A percentile compares a stretch with the other conserved stretches of the same genome.
Conservation (phyloP, 208 protist genomes). For the Naegleria gruberi region DNA sequence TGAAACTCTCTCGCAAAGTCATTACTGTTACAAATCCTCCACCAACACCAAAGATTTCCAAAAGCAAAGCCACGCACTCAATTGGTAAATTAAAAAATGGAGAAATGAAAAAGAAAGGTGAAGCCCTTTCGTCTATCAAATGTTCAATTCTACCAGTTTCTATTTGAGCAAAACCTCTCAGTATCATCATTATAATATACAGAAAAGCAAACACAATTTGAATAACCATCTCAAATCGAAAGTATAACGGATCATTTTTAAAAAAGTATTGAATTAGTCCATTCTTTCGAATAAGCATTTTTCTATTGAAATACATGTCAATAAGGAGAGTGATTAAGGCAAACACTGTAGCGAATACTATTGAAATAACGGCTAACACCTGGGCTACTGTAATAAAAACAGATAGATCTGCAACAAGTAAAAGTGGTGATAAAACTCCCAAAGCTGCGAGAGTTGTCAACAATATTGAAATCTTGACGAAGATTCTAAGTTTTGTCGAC, state of each 20-base stretch:
- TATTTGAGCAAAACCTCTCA: neutral
- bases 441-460: no score
- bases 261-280: neutral
- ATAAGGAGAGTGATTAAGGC: neutral
- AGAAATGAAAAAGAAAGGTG: neutral
- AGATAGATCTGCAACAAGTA: no score
- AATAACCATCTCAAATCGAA: neutral
- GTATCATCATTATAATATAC: neutral
- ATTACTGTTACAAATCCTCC: neutral
- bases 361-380: no score
- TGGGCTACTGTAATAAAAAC: no score
- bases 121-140: neutral
- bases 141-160: neutral
- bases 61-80: neutral
- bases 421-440: no score
- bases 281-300: neutral
- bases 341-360: no score
- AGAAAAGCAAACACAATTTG: neutral
- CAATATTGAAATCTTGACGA: no score
- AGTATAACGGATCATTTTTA: neutral
- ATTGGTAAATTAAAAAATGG: neutral
- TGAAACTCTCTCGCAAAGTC: neutral
- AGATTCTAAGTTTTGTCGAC: no score
- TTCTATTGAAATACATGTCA: neutral
- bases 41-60: neutral